Evolutionary conservation across 2,329 filamentous ascomycete species (phyloP).

Genomic region (Acrocalymma vagum): DNA sequence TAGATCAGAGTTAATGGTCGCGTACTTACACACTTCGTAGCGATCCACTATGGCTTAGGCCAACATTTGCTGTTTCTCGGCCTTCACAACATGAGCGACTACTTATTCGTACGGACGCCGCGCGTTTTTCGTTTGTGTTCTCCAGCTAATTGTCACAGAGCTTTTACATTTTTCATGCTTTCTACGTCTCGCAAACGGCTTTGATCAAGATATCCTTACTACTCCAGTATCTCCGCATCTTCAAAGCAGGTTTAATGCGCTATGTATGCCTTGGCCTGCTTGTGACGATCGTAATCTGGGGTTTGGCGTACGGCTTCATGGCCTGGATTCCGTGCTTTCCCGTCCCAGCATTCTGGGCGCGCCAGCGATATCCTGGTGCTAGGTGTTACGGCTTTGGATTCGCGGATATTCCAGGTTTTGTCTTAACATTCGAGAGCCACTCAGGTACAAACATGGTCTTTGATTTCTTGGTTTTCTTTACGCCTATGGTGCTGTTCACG

Average conservation of each 20-base stretch:
- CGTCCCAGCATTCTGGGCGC: conserved; percentile 32
- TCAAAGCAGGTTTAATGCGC: conserved; percentile 39
- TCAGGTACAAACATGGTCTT: conserved; percentile 44
- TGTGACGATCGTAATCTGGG: conserved; percentile 37
- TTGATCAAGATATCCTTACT: conserved; percentile 47
- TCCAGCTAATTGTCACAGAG: conserved; percentile 16
- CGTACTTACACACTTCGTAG: conserved; percentile 30
- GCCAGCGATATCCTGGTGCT: conserved; percentile 15
- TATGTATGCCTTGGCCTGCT: conserved; percentile 35
- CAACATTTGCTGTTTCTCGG: conserved; percentile 40
- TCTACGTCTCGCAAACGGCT: conserved; percentile 40
- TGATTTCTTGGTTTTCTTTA: conserved; percentile 41
- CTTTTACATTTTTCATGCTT: conserved; percentile 37
- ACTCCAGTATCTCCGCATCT: conserved; percentile 47
- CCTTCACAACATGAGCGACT: conserved; percentile 15
- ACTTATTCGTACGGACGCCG: conserved; percentile 18
- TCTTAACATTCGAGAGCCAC: conserved; percentile 35
- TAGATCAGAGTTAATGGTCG: no score
- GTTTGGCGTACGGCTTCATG: conserved; percentile 34
- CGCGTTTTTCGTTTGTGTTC: neutral
- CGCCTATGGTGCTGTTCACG: conserved; percentile 40
- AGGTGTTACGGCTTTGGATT: conserved; percentile 42
- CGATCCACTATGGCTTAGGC: conserved; percentile 40
- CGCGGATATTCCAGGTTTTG: conserved; percentile 22
- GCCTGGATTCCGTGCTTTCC: conserved; percentile 44